Evolutionary conservation across 495 filamentous ascomycete species (phyloP).

Genomic region (Penicillium robsamsonii): DNA sequence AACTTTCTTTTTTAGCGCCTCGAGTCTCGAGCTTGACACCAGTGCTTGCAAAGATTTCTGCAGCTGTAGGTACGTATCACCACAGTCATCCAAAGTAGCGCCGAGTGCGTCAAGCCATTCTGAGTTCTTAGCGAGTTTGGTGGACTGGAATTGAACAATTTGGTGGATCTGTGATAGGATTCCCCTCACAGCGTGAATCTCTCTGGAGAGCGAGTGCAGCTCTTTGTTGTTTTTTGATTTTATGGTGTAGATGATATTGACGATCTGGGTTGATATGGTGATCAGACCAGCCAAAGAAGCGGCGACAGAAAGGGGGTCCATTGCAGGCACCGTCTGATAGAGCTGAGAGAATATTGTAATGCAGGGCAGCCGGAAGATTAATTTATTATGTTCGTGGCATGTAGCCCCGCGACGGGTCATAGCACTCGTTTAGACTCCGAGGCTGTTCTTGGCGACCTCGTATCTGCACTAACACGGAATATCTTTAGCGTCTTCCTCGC

Average conservation of each 20-base stretch:
- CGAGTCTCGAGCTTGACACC: background rate
- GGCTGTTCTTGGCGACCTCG: background rate
- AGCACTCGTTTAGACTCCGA: background rate
- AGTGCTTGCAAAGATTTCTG: conserved; percentile 4
- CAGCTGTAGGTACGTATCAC: conserved; percentile 7
- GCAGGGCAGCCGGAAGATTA: background rate
- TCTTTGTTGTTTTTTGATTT: background rate
- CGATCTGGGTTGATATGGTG: background rate
- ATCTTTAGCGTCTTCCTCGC: background rate
- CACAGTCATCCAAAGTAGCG: conserved; percentile 2
- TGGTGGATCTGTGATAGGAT: background rate
- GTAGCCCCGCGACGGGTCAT: background rate
- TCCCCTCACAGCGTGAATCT: background rate
- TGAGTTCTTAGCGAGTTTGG: background rate
- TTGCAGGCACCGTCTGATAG: background rate
- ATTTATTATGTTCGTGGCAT: background rate
- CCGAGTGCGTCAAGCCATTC: conserved; percentile 12
- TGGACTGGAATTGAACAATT: background rate
- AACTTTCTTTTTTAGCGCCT: background rate
- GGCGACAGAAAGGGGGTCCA: background rate
- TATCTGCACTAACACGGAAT: background rate
- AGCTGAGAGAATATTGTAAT: background rate
- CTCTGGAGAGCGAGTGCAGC: background rate
- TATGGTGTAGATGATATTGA: background rate
- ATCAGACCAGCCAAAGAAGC: background rate